phyloP scores from a whole-genome alignment of 2,329 filamentous ascomycete genomes.

The Ascochyta rabiei region DNA sequence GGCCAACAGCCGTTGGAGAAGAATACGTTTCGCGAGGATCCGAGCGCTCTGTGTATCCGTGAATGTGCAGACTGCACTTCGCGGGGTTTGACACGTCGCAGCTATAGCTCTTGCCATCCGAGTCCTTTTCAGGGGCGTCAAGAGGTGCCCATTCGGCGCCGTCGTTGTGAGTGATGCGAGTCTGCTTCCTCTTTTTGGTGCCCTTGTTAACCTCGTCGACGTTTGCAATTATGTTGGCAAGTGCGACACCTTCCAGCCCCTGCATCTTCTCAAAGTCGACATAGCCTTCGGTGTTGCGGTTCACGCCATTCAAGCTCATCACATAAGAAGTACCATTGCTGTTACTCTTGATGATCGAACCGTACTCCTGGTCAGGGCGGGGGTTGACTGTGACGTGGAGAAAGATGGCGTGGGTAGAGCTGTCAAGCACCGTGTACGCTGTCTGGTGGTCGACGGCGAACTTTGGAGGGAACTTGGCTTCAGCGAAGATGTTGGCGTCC shows the following conservation, averaged over 20 bases:
- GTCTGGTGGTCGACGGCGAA: conserved; percentile 79
- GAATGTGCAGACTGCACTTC: conserved; percentile 86
- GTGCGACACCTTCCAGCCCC: conserved; percentile 84
- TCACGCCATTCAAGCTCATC: conserved; percentile 79
- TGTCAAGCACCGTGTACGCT: conserved; percentile 92
- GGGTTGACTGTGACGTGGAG: conserved; percentile 85
- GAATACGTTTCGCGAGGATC: conserved; percentile 87
- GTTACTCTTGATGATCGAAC: conserved; percentile 95
- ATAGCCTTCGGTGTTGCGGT: conserved; percentile 75
- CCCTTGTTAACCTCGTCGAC: conserved; percentile 66
- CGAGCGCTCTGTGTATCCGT: conserved; percentile 89
- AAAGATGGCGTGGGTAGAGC: conserved; percentile 92
- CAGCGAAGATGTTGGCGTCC: conserved; percentile 81
- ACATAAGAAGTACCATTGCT: conserved; percentile 97
- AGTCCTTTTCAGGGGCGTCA: conserved; percentile 71
- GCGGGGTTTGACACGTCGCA: conserved; percentile 67
- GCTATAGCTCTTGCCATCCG: conserved; percentile 71
- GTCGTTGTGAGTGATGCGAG: conserved; percentile 95
- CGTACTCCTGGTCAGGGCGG: conserved; percentile 69
- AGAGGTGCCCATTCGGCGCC: conserved; percentile 85
- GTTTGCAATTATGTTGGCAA: conserved; percentile 88
- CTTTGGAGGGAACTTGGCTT: conserved; percentile 84
- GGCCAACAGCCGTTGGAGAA: conserved; percentile 82
- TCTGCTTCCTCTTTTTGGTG: conserved; percentile 79
- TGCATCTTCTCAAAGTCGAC: conserved; percentile 97